phyloP scores from a whole-genome alignment of 2,329 filamentous ascomycete species.

The Scytalidium lignicola region DNA sequence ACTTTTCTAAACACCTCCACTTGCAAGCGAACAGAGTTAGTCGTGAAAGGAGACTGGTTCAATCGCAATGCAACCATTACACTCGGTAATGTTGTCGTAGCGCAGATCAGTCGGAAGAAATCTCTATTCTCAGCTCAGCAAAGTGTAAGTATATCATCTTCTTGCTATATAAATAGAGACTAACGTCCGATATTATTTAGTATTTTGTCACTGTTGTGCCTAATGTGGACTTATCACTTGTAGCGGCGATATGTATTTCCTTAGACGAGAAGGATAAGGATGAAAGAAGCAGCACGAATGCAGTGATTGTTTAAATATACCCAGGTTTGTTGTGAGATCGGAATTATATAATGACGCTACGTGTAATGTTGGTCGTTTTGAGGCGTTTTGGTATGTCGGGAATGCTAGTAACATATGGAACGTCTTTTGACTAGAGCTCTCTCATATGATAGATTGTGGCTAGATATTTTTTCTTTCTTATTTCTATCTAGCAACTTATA shows the following conservation, averaged over 20 bases:
- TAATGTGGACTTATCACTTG: constrained; percentile 59
- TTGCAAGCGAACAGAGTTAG: constrained; percentile 40
- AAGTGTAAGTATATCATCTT: not conserved
- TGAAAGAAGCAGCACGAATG: constrained; percentile 8
- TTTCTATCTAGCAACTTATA: too few species aligned
- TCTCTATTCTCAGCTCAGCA: constrained; percentile 19
- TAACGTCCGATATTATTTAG: not conserved
- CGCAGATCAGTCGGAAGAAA: constrained; percentile 37
- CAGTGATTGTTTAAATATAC: not conserved
- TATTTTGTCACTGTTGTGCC: constrained; percentile 61
- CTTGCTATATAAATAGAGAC: not conserved
- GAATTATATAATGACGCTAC: not conserved
- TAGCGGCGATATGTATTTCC: constrained; percentile 62
- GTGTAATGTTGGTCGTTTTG: too few species aligned
- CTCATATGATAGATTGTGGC: too few species aligned
- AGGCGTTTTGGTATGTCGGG: too few species aligned
- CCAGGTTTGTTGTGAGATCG: not conserved
- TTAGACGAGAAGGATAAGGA: constrained; percentile 62
- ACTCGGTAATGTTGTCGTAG: constrained; percentile 44
- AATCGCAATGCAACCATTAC: constrained; percentile 53
- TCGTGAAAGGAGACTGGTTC: constrained; percentile 58
- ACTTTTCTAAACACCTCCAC: constrained; percentile 47
- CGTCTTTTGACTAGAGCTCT: too few species aligned
- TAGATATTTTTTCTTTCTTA: too few species aligned
- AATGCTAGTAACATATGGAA: too few species aligned